A percentile compares a stretch with the other conserved stretches of the same genome.
These are phyloP conservation scores for Paramecium caudatum DNA, from an alignment of 73 alveolate genomes.

Conservation along the genomic window DNA sequence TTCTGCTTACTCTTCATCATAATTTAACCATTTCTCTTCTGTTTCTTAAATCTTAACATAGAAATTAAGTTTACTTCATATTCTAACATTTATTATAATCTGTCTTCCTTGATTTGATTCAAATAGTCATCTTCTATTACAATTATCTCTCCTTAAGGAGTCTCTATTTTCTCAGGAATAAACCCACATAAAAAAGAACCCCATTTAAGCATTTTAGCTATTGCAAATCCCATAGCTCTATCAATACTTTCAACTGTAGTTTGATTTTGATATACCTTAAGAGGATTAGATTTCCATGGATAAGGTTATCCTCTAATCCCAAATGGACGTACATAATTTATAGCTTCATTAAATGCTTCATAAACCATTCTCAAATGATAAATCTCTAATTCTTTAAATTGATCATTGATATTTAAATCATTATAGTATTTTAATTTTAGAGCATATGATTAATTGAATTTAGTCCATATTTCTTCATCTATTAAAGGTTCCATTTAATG, in stretches of 20 bases:
- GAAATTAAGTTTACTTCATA: constrained; percentile 64
- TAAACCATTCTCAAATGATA: constrained; percentile 77
- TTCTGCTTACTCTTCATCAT: constrained; percentile 79
- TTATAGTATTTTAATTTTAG: constrained; percentile 54
- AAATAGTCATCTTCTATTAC: constrained; percentile 75
- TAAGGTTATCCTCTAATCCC: constrained; percentile 80
- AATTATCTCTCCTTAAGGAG: constrained; percentile 71
- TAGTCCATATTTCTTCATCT: constrained; percentile 69
- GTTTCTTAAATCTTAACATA: constrained; percentile 34
- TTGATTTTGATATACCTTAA: constrained; percentile 52
- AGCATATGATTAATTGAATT: constrained; percentile 65
- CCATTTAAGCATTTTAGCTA: constrained; percentile 77
- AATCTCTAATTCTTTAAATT: constrained; percentile 61
- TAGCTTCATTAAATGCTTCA: constrained; percentile 79
- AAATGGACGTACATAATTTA: constrained; percentile 77
- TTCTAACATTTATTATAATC: constrained; percentile 73
- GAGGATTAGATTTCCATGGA: constrained; percentile 77
- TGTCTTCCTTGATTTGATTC: constrained; percentile 74
- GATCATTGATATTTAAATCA: constrained; percentile 62
- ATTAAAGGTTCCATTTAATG: constrained; percentile 69
- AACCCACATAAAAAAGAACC: constrained; percentile 77
- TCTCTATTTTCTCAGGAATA: constrained; percentile 68
- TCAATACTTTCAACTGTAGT: constrained; percentile 67
- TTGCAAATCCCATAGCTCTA: constrained; percentile 70
- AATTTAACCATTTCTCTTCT: constrained; percentile 76